Conservation (phyloP, 129 eudicot species). For the Lonicera japonica region DNA sequence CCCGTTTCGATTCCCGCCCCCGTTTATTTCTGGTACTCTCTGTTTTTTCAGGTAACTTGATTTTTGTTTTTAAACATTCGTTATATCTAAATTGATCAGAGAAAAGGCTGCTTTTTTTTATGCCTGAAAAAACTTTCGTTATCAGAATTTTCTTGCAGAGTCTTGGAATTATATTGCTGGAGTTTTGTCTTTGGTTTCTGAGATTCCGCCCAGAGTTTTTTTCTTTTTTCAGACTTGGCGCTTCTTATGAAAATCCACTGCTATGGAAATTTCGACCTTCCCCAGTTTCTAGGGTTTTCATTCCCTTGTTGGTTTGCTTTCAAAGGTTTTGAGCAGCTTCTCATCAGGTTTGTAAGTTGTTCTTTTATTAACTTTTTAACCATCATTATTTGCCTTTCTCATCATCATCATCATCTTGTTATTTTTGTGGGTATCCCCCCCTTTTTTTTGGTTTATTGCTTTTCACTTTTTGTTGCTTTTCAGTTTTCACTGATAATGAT, state of each 20-base stretch:
- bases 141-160: background rate
- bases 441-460: background rate
- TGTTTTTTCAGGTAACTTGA: too few relatives aligned
- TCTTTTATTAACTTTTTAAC: background rate
- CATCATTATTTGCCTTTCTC: too few relatives aligned
- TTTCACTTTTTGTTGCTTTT: background rate
- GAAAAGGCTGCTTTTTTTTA: background rate
- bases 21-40: background rate
- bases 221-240: background rate
- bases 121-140: background rate
- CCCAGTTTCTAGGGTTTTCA: background rate
- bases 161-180: constrained; percentile 10
- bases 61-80: too few relatives aligned
- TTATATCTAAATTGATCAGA: too few relatives aligned
- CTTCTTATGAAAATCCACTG: background rate
- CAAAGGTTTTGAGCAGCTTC: background rate
- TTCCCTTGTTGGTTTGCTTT: background rate
- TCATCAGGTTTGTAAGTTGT: background rate
- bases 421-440: too few relatives aligned
- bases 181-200: constrained; percentile 8
- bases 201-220: constrained; percentile 1
- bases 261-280: background rate
- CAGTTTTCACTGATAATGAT: background rate
- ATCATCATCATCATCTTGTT: background rate
- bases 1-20: background rate